Percentiles rank a stretch among this genome's conserved stretches.
Conservation (phyloP, 2,329 filamentous ascomycete genomes). For the Calonectria pseudoreteaudii region DNA sequence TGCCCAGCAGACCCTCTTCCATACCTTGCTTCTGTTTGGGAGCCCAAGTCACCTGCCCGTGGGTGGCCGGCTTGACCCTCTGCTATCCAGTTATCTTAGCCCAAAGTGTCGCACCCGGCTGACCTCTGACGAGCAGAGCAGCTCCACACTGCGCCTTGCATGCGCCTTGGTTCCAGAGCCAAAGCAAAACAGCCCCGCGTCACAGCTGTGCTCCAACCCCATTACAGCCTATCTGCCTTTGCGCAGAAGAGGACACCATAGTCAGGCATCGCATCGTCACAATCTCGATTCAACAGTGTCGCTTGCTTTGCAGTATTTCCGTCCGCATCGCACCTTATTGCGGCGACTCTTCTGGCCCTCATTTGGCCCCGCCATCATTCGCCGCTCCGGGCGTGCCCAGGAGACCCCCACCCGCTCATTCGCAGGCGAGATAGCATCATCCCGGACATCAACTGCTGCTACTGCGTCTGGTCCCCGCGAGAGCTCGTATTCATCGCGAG, state of each 20-base stretch:
- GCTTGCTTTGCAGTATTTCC: not conserved
- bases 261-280: not conserved
- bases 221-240: conserved; percentile 18
- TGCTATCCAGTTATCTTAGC: conserved; percentile 15
- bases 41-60: not conserved
- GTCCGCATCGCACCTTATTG: not conserved
- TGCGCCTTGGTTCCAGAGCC: not conserved
- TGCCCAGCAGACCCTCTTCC: not conserved
- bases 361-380: conserved; percentile 12
- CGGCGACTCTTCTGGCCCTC: not conserved
- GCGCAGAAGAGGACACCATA: not conserved
- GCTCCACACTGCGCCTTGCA: conserved; percentile 9
- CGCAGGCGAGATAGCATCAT: conserved; percentile 36
- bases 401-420: conserved; percentile 21
- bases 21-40: conserved; percentile 1
- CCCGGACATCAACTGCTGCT: not conserved
- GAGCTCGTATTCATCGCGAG: not conserved
- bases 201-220: conserved; percentile 17
- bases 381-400: conserved; percentile 6
- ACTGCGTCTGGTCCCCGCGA: not conserved
- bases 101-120: conserved; percentile 12
- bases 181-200: conserved; percentile 22
- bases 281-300: not conserved
- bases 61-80: not conserved
- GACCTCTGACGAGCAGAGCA: conserved; percentile 16